Conservation (phyloP, 108 stramenopile genomes). For the Skeletonema potamos region DNA sequence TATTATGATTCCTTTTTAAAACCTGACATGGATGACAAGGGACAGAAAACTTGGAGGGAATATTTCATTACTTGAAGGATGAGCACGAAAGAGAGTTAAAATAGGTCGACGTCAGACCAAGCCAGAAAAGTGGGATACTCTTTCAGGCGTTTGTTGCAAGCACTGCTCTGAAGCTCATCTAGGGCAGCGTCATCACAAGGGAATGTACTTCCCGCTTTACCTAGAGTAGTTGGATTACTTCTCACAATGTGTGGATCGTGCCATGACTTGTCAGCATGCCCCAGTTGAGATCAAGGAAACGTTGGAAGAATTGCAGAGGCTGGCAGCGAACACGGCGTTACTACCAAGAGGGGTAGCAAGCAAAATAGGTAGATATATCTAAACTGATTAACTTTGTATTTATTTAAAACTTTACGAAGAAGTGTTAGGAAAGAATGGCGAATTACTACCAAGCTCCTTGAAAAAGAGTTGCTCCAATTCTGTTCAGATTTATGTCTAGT, state of each 20-base stretch:
- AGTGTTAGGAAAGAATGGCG: conserved; percentile 5
- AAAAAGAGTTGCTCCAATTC: neutral
- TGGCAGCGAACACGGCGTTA: conserved; percentile 9
- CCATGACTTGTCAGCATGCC: neutral
- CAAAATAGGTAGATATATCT: no score
- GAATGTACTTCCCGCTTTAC: conserved; percentile 7
- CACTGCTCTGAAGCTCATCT: neutral
- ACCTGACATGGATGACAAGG: no score
- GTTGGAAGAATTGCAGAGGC: conserved; percentile 3
- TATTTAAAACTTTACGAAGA: conserved; percentile 19
- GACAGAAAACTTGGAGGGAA: no score
- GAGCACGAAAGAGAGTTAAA: no score
- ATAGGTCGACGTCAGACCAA: neutral
- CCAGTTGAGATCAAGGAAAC: conserved; percentile 1
- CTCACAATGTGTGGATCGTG: conserved; percentile 4
- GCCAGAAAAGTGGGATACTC: neutral
- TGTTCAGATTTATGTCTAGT: neutral
- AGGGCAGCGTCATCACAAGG: neutral
- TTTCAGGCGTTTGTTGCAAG: conserved; percentile 3
- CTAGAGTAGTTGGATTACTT: neutral
- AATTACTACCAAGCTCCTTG: neutral
- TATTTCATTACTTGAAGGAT: no score
- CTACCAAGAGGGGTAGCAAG: conserved; percentile 9
- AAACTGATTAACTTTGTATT: no score
- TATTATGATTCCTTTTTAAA: no score